phyloP scores from a whole-genome alignment of 2,329 filamentous ascomycete species.

The Podosphaera xanthii region DNA sequence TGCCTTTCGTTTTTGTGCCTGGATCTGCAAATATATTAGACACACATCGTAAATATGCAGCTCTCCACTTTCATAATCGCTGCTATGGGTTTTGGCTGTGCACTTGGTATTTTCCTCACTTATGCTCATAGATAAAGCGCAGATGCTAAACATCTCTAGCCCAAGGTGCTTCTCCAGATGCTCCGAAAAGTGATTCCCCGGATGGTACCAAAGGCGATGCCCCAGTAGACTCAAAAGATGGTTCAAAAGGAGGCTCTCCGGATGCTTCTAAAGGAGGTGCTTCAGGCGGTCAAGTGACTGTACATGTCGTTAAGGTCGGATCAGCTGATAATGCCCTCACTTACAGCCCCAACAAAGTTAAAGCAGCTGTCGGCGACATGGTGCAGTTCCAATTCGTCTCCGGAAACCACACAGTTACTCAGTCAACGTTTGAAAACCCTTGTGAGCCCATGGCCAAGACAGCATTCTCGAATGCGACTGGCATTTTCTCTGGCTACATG shows the following conservation, averaged over 20 bases:
- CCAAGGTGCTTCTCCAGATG: not conserved
- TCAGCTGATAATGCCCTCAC: slow-evolving; percentile 22
- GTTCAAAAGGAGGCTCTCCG: too few relatives aligned
- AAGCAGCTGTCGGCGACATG: slow-evolving; percentile 36
- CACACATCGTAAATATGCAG: slow-evolving; percentile 14
- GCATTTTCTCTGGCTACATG: slow-evolving; percentile 47
- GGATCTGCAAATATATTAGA: too few relatives aligned
- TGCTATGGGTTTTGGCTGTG: slow-evolving; percentile 13
- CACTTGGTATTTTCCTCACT: slow-evolving; percentile 10
- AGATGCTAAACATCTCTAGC: slow-evolving; percentile 1
- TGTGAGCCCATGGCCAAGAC: slow-evolving; percentile 33
- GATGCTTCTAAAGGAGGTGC: too few relatives aligned
- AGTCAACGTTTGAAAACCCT: slow-evolving; percentile 50
- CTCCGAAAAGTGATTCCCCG: not conserved
- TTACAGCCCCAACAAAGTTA: slow-evolving; percentile 44
- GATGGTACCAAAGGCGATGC: too few relatives aligned
- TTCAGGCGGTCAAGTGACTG: slow-evolving; percentile 12
- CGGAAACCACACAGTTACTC: slow-evolving; percentile 58
- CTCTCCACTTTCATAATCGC: slow-evolving; percentile 13
- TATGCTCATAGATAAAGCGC: not conserved
- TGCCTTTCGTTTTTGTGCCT: too few relatives aligned
- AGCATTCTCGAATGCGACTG: slow-evolving; percentile 24
- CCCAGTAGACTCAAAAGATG: too few relatives aligned
- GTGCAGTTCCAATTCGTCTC: slow-evolving; percentile 44
- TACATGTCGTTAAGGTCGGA: slow-evolving; percentile 45